Base-by-base conservation (phyloP, 345 rosid species). In the Cardamine chenopodiifolia region DNA sequence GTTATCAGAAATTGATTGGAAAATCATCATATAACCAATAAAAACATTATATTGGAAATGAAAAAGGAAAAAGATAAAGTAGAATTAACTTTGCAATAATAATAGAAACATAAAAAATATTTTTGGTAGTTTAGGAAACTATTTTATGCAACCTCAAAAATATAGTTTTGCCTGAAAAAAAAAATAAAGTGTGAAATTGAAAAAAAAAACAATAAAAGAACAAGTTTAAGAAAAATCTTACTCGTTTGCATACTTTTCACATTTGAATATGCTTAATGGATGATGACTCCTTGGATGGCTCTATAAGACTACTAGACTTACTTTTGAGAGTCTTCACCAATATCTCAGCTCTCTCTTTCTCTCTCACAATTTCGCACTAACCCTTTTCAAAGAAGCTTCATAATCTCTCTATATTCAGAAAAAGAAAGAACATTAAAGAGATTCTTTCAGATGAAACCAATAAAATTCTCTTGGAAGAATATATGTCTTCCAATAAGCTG, bases 401-500 rank as follows among this genome's bases (percentile, higher is more conserved):
- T 17, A 28, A 39, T 50, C 64, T 77, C 68, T 77, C 66, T 77
- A 77, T 77, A 70, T 45, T 25, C 56, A 52, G 25, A 34, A 4
- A 62, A 25, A 22, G 2, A 57, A 66, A 66, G 29, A 57, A 28
- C 68, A 20, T 49, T 39, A 25, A 62, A 70, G 26, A 65, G 54
- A 48, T 28, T 39, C 37, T 50, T 71, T 65, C 56, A 49, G 56
- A 71, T 66, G 72, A 78, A 78, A 65, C n/a, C 69, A 71, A 78
- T 71, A 31, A 78, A 34, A 50, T 78, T 78, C 5, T 57, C 62
- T 49, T 78, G 81, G 81, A 78, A 78, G 66, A 52, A 64, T 20
- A 35, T 72, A 59, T 78, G 81, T 60, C 73, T 78, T 52, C 81
- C 81, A 6, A 78, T 78, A 78, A 72, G 77, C 25, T 78, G 81